Evolutionary conservation across 352 stramenopile genomes (phyloP).

Genomic region (Phytophthora capsici): DNA sequence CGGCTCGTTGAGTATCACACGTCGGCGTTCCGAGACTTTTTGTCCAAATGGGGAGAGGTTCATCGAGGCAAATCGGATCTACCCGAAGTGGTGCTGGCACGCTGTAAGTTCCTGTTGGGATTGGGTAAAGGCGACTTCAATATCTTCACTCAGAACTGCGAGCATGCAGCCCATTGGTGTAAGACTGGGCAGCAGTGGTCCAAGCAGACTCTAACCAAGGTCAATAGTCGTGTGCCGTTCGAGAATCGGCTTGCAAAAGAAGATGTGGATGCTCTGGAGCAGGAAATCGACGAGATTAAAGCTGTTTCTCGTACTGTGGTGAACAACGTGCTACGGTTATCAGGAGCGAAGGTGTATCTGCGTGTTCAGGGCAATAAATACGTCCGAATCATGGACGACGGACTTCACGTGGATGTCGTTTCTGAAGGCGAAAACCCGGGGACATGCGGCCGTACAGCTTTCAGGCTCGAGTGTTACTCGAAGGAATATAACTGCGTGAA

Average conservation of each 20-base stretch:
- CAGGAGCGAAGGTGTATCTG: slow-evolving; percentile 57
- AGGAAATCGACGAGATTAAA: slow-evolving; percentile 74
- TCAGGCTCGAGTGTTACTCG: slow-evolving; percentile 66
- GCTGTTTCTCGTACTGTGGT: slow-evolving; percentile 60
- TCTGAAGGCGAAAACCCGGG: slow-evolving; percentile 42
- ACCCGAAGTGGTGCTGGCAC: slow-evolving; percentile 73
- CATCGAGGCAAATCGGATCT: slow-evolving; percentile 75
- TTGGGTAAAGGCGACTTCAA: slow-evolving; percentile 79
- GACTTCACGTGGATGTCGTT: slow-evolving; percentile 54
- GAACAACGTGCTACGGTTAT: slow-evolving; percentile 64
- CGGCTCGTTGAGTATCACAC: slow-evolving; percentile 82
- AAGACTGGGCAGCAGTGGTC: slow-evolving; percentile 82
- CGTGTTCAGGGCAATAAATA: slow-evolving; percentile 72
- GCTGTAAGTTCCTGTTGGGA: slow-evolving; percentile 76
- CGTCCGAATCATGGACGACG: slow-evolving; percentile 49
- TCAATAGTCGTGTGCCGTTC: slow-evolving; percentile 64
- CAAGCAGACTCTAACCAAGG: slow-evolving; percentile 68
- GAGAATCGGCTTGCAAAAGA: slow-evolving; percentile 64
- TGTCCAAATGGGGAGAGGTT: slow-evolving; percentile 78
- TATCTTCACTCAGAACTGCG: slow-evolving; percentile 83
- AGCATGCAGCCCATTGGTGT: slow-evolving; percentile 83
- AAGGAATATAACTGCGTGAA: slow-evolving; percentile 86
- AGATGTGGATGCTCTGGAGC: slow-evolving; percentile 66
- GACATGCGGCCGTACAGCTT: slow-evolving; percentile 52
- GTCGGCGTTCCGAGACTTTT: slow-evolving; percentile 63